Base-by-base conservation (phyloP, 169 alveolate species). In the Babesia sp. region DNA sequence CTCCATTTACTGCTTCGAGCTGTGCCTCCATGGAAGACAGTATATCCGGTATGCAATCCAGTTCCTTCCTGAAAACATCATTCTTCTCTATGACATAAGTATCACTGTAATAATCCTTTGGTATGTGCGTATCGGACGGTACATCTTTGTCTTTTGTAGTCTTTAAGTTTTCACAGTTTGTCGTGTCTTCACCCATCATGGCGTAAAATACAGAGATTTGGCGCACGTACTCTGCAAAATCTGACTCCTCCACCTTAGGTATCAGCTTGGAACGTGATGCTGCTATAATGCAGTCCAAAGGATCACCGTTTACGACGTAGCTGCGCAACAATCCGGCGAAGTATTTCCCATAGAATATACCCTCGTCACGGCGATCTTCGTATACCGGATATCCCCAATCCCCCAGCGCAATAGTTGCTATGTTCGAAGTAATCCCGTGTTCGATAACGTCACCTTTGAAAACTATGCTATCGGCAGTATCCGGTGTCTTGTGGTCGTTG, bases 181-280 rank as follows among this genome's bases (percentile, higher is more conserved):
- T 9, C 16, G 41, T n/a, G 1, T 48, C 61, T 31, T 31, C 74
- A 3, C 48, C 42, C 74, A 64, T 64, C 2, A 56, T 50, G 3
- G 54, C 48, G 44, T 64, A 64, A 29, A 64, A 37, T 28, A 50
- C 51, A 6, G 74, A 64, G 18, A 77, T 31, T 45, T 77, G 86
- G 36, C 71, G 51, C 1, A 77, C 29, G 56, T 77, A 77, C 29
- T 61, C 74, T 20, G 69, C 34, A 36, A 77, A 77, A 31, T 77
- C 86, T 11, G 81, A 77, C 33, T 77, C 86, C 20, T 77, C 70
- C 2, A 75, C 85, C 41, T 77, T 77, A 24, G 86, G 86, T n/a
- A 77, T 50, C 20, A n/a, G 61, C 29, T 55, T 63, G 2, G 71
- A 37, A 11, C 39, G 41, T 11, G 48, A 44, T 11, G 29, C 55